These are phyloP conservation scores for Tolypocladium inflatum DNA, from an alignment of 2,329 filamentous ascomycete species.

Conservation along the genomic window DNA sequence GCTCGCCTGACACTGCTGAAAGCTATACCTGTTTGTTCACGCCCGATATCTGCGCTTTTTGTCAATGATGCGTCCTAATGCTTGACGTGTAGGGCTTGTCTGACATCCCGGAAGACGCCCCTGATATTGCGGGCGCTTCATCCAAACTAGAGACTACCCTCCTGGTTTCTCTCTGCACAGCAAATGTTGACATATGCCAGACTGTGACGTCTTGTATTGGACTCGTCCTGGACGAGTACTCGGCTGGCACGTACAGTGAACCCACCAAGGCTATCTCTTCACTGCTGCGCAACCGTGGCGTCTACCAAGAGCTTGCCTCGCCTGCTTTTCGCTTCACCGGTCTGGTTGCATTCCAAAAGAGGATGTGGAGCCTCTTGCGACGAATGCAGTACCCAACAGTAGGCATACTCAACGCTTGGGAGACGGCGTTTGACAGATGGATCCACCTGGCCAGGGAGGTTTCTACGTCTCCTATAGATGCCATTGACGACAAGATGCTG, in stretches of 20 bases:
- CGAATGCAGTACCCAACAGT: slow-evolving; percentile 52
- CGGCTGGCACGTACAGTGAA: slow-evolving; percentile 40
- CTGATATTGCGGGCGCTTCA: slow-evolving; percentile 42
- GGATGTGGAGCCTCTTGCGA: slow-evolving; percentile 48
- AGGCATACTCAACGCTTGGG: slow-evolving; percentile 62
- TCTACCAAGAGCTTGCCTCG: slow-evolving; percentile 54
- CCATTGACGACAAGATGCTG: slow-evolving; percentile 44
- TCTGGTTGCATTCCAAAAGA: slow-evolving; percentile 60
- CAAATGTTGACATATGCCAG: slow-evolving; percentile 56
- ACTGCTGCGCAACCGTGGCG: slow-evolving; percentile 49
- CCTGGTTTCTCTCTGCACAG: slow-evolving; percentile 54
- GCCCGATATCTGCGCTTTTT: not conserved
- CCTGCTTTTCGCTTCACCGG: slow-evolving; percentile 58
- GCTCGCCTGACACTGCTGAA: slow-evolving; percentile 43
- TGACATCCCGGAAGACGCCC: slow-evolving; percentile 42
- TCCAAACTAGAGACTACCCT: slow-evolving; percentile 53
- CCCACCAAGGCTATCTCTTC: slow-evolving; percentile 40
- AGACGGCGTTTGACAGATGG: slow-evolving; percentile 56
- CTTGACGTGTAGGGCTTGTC: slow-evolving; percentile 37
- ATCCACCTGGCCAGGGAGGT: slow-evolving; percentile 54
- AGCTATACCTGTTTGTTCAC: slow-evolving; percentile 34
- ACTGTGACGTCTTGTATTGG: slow-evolving; percentile 53
- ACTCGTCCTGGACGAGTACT: slow-evolving; percentile 52
- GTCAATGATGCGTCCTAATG: slow-evolving; percentile 4
- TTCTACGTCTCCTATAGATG: slow-evolving; percentile 40